Evolutionary conservation across 31 red algal species (phyloP).

Genomic region (Odonthalia washingtoniensis): DNA sequence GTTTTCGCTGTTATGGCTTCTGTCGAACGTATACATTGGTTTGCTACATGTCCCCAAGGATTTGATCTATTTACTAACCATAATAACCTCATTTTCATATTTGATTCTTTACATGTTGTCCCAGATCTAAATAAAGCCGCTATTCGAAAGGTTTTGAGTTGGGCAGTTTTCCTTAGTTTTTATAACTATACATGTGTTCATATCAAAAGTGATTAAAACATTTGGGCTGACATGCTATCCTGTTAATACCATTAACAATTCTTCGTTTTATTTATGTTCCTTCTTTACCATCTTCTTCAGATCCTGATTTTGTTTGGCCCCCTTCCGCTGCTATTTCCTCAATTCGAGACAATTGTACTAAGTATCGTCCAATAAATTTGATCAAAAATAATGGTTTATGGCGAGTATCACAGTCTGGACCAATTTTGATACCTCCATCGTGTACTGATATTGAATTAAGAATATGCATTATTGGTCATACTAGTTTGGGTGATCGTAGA

Average conservation of each 20-base stretch:
- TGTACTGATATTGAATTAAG: no score
- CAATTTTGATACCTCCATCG: no score
- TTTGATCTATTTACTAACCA: background rate
- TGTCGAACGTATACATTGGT: background rate
- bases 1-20: background rate
- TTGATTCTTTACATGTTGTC: no score
- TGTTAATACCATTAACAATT: background rate
- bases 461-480: no score
- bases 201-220: no score
- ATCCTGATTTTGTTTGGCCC: background rate
- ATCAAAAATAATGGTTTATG: no score
- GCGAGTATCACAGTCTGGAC: no score
- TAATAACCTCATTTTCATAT: slow-evolving; percentile 13
- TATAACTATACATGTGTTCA: background rate
- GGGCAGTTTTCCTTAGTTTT: background rate
- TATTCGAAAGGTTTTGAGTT: background rate
- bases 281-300: background rate
- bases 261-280: background rate
- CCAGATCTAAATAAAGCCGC: background rate
- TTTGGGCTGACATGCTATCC: background rate
- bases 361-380: no score
- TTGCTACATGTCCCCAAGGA: background rate
- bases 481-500: no score
- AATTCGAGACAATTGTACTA: no score
- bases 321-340: no score